phyloP scores from a whole-genome alignment of 1,284 basidiomycete genomes.

The Uromyces viciae-fabae region DNA sequence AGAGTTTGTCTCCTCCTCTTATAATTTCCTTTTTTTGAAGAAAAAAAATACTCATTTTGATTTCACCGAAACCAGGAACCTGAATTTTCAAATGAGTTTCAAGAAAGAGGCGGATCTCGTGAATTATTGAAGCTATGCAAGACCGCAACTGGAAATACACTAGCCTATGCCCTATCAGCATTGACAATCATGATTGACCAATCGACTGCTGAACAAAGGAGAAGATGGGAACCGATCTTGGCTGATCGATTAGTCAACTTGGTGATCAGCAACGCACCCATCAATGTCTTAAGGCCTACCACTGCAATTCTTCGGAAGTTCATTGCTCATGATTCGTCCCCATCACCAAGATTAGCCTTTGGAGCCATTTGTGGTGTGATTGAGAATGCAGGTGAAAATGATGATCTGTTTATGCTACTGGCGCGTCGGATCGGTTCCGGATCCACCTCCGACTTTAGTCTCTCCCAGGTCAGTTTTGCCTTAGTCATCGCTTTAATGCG shows the following conservation, averaged over 20 bases:
- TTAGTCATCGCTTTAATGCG: slow-evolving; percentile 30
- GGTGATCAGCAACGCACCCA: slow-evolving; percentile 64
- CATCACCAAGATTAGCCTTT: slow-evolving; percentile 51
- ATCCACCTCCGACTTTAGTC: slow-evolving; percentile 48
- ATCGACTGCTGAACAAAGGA: slow-evolving; percentile 61
- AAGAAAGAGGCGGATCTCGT: slow-evolving; percentile 69
- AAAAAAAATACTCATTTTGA: slow-evolving; percentile 61
- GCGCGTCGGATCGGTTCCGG: slow-evolving; percentile 52
- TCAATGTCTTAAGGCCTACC: slow-evolving; percentile 93
- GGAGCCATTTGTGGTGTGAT: slow-evolving; percentile 52
- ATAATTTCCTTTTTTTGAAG: too few species aligned
- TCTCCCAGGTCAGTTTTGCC: slow-evolving; percentile 34
- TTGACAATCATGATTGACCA: slow-evolving; percentile 67
- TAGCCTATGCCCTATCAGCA: slow-evolving; percentile 77
- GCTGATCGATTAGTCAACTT: slow-evolving; percentile 61
- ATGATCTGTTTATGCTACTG: slow-evolving; percentile 51
- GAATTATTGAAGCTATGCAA: slow-evolving; percentile 73
- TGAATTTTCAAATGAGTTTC: slow-evolving; percentile 79
- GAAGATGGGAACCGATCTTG: slow-evolving; percentile 59
- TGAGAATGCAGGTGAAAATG: slow-evolving; percentile 47
- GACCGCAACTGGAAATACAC: slow-evolving; percentile 71
- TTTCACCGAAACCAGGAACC: slow-evolving; percentile 72
- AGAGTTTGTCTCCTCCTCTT: slow-evolving; percentile 44
- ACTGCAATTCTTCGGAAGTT: slow-evolving; percentile 77
- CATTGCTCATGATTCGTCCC: slow-evolving; percentile 34